A percentile compares a stretch with the other conserved stretches of the same genome.
Evolutionary conservation across 2,329 filamentous ascomycete genomes (phyloP).

Genomic region (Cadophora sp.): DNA sequence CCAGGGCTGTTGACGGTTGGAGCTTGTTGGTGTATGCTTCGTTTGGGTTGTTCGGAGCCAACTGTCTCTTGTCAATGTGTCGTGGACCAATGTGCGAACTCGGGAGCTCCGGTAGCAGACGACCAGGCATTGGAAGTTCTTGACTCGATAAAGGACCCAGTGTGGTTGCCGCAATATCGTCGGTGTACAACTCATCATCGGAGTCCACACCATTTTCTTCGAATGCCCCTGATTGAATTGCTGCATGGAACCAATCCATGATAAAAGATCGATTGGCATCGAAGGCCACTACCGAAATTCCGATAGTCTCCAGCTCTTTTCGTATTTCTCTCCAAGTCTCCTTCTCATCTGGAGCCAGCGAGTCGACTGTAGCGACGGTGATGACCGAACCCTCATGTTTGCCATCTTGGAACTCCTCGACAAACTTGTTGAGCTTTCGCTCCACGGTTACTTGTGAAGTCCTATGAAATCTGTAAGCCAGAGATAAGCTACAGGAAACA

Average conservation of each 20-base stretch:
- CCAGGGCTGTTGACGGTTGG: not conserved
- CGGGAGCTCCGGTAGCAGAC: too few relatives aligned
- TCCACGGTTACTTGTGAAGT: constrained; percentile 20
- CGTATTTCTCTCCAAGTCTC: constrained; percentile 22
- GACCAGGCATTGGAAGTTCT: not conserved
- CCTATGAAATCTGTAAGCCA: not conserved
- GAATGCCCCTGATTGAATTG: constrained; percentile 17
- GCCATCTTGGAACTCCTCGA: constrained; percentile 21
- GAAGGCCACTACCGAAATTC: constrained; percentile 21
- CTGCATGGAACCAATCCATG: constrained; percentile 23
- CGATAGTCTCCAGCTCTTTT: constrained; percentile 27
- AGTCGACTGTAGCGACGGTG: constrained; percentile 17
- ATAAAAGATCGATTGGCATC: constrained; percentile 24
- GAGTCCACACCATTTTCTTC: constrained; percentile 5
- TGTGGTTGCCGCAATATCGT: too few relatives aligned
- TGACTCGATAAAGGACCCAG: not conserved
- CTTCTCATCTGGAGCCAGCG: constrained; percentile 15
- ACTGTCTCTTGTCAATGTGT: too few relatives aligned
- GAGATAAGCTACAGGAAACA: not conserved
- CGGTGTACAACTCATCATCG: not conserved
- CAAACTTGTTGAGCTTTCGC: constrained; percentile 19
- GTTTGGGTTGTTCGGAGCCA: too few relatives aligned
- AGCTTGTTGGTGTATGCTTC: not conserved
- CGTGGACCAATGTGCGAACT: not conserved
- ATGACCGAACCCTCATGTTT: constrained; percentile 25